These are phyloP conservation scores for Aureobasidium sp. DNA, from an alignment of 2,329 filamentous ascomycete genomes.

Conservation along the genomic window DNA sequence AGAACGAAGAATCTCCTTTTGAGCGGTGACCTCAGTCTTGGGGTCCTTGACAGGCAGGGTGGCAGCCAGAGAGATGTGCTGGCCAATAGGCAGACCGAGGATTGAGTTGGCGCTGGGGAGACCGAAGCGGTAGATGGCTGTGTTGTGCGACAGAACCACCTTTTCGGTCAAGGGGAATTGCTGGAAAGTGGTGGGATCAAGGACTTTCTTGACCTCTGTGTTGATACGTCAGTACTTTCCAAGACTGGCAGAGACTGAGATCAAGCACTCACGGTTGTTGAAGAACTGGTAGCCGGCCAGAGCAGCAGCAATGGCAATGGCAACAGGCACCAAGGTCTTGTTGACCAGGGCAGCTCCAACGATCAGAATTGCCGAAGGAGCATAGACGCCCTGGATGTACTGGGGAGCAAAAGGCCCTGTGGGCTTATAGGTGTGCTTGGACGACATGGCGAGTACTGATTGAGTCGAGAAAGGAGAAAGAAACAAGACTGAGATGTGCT, in stretches of 20 bases:
- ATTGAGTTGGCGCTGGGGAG: constrained; percentile 71
- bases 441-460: constrained; percentile 9
- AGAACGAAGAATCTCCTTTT: constrained; percentile 79
- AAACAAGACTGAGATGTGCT: constrained; percentile 16
- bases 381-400: constrained; percentile 72
- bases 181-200: constrained; percentile 83
- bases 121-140: constrained; percentile 95
- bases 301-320: constrained; percentile 55
- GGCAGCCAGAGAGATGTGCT: constrained; percentile 95
- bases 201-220: constrained; percentile 66
- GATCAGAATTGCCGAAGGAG: constrained; percentile 71
- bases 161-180: constrained; percentile 91
- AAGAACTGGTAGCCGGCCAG: constrained; percentile 66
- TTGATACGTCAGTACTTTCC: background rate
- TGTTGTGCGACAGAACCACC: constrained; percentile 94
- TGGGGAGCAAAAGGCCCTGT: constrained; percentile 45
- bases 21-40: constrained; percentile 58
- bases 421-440: constrained; percentile 18
- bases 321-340: constrained; percentile 66
- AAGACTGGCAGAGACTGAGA: background rate
- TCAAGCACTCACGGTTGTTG: constrained; percentile 52
- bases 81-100: constrained; percentile 64
- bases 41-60: constrained; percentile 58
- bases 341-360: constrained; percentile 71
- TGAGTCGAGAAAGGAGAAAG: background rate